Base-by-base conservation (phyloP, 495 filamentous ascomycete species). In the Aspergillus olivimuriae region DNA sequence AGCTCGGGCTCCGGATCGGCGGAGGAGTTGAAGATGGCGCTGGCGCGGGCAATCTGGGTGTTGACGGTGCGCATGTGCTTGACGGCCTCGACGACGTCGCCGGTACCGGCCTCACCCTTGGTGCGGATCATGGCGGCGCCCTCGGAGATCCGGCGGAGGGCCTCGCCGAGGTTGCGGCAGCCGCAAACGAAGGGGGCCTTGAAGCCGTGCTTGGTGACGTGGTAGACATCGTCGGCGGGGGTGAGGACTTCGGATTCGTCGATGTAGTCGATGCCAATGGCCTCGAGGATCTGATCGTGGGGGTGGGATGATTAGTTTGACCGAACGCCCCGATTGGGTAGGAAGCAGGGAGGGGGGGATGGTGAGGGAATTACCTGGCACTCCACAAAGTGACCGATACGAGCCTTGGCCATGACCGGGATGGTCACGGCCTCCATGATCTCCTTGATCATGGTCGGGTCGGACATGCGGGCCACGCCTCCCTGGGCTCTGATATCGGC, bases 41-140 rank as follows among this genome's bases (percentile, higher is more conserved):
- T 72, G 11, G 89, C 92, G 28, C 73, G 68, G n/a, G 80, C 74
- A 56, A 98, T 95, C 57, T 97, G 83, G 8, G 71, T 65, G 50
- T 78, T 92, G 44, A 97, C 87, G 14, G 88, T 89, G 46, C 90
- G 85, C 77, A 94, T 94, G 76, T 98, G 92, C 65, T 83, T 82
- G 19, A 96, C 94, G 31, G 92, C 94, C 72, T 97, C 92, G 46
- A 98, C 86, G 20, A 98, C 86, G 61, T 98, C 92, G 32, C 92
- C 92, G n/a, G 92, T 98, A 36, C 92, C 92, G 26, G 92, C 92
- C 66, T 98, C 92, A 31, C 92, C 92, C 75, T 98, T 98, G 45
- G 92, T 98, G 48, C 92, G 82, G 68, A 98, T 97, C 92, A 98
- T 97, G 24, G 92, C 91, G 11, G 92, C 92, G 40, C 92, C 92